A percentile compares a stretch with the other conserved stretches of the same genome.
Conservation (phyloP, 2,329 filamentous ascomycete species). For the Aspergillus texensis region DNA sequence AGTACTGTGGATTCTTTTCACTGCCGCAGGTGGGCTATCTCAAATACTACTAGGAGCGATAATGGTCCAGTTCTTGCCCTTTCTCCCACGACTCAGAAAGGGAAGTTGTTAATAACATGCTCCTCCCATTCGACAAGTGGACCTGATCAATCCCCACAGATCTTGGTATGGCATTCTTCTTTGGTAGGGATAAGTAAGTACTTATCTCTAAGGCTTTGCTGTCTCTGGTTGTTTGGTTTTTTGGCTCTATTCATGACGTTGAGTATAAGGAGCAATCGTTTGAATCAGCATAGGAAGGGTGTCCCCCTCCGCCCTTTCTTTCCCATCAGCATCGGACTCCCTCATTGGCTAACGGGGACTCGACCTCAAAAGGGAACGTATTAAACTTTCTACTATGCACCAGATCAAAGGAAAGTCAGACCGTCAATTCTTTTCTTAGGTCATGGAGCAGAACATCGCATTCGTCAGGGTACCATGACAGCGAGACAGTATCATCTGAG, state of each 20-base stretch:
- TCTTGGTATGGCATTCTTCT: neutral
- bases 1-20: neutral
- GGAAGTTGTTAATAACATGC: neutral
- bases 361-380: neutral
- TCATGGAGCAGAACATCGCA: neutral
- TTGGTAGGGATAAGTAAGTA: neutral
- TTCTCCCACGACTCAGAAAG: neutral
- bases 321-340: neutral
- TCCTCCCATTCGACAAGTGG: neutral
- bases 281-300: neutral
- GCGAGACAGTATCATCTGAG: neutral
- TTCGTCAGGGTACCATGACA: neutral
- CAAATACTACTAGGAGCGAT: neutral
- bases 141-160: neutral
- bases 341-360: neutral
- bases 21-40: neutral
- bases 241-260: neutral
- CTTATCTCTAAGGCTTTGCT: neutral
- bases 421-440: too few relatives aligned
- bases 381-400: neutral
- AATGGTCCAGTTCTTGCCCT: neutral
- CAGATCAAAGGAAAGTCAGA: neutral
- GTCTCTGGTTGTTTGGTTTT: neutral
- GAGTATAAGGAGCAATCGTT: neutral
- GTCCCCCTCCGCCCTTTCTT: neutral